Evolutionary conservation across 441 rosid species (phyloP), one percentile per base, ranked within the genome.

Genomic region (Raphanus hybrid): DNA sequence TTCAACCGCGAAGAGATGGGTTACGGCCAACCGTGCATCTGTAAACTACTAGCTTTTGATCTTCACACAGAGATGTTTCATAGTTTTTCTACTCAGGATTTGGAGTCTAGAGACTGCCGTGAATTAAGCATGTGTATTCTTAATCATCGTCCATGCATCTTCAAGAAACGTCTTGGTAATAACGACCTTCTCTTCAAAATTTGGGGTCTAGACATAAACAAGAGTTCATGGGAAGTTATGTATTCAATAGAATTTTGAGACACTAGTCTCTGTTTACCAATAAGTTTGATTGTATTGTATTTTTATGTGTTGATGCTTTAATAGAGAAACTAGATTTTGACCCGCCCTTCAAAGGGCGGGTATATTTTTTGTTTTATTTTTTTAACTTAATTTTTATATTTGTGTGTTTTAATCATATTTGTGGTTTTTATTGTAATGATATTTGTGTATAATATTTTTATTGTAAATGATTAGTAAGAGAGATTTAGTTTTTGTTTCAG

Each of bases 41-140:
- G 32, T 29, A 29, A 29, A 3, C 39, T 69, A 35, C 12, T 69
- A 18, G 73, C 73, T 69, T 69, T 69, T 55, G 64, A 69, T 35
- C 64, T 69, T 55, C 73, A 69, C 52, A 69, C 73, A 35, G 34
- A 55, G 20, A 69, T 34, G 52, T 35, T 20, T 18, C 20, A 55
- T 34, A 69, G 52, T 35, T 9, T 7, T 6, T 6, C 35, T 18
- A 35, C 64, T 55, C 52, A 45, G 14, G 61, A 29, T 45, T 7
- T 67, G 16, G 11, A 3, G 34, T 18, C 1, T 57, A 70, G 12
- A 35, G 1, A 0, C 54, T 6, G 0, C 2, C 0, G 1, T 35
- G 1, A 20, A 0, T 8, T 58, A 57, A 18, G 64, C 52, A 57
- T 70, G 55, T 6, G 55, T n/a, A 3, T 37, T 20, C 65, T 70